A percentile compares a stretch with the other conserved stretches of the same genome.
Evolutionary conservation across 2,329 filamentous ascomycete genomes (phyloP).

Genomic region (Aspergillus ibericus): DNA sequence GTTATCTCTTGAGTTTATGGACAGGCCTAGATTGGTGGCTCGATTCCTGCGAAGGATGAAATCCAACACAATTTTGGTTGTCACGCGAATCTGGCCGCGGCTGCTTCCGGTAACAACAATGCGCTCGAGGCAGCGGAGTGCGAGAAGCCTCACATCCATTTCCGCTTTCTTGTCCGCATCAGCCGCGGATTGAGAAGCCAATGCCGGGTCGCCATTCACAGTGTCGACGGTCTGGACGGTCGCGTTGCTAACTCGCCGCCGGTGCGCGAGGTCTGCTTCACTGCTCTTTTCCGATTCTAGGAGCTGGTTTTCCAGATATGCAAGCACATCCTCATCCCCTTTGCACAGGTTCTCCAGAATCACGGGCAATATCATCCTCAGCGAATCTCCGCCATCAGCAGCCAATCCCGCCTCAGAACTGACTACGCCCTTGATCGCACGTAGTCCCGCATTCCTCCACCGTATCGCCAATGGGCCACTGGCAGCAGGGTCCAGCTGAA

Average conservation of each 20-base stretch:
- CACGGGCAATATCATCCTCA: constrained; percentile 77
- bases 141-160: constrained; percentile 80
- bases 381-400: constrained; percentile 71
- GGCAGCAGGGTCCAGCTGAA: constrained; percentile 51
- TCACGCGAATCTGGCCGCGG: constrained; percentile 74
- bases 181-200: constrained; percentile 72
- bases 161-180: constrained; percentile 90
- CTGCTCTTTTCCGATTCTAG: constrained; percentile 65
- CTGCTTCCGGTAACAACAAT: constrained; percentile 79
- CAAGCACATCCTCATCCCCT: constrained; percentile 60
- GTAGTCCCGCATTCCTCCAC: constrained; percentile 72
- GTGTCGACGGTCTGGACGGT: constrained; percentile 73
- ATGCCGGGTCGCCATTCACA: constrained; percentile 63
- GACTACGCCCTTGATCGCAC: constrained; percentile 78
- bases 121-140: constrained; percentile 80
- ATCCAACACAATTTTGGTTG: constrained; percentile 70
- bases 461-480: constrained; percentile 75
- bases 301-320: constrained; percentile 66
- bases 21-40: constrained; percentile 49
- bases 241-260: constrained; percentile 73
- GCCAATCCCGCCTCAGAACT: constrained; percentile 77
- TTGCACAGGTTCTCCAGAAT: constrained; percentile 85
- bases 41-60: constrained; percentile 66
- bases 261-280: constrained; percentile 63
- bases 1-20: constrained; percentile 52